Evolutionary conservation across 169 alveolate species (phyloP).

Genomic region (Toxoplasma gondii): DNA sequence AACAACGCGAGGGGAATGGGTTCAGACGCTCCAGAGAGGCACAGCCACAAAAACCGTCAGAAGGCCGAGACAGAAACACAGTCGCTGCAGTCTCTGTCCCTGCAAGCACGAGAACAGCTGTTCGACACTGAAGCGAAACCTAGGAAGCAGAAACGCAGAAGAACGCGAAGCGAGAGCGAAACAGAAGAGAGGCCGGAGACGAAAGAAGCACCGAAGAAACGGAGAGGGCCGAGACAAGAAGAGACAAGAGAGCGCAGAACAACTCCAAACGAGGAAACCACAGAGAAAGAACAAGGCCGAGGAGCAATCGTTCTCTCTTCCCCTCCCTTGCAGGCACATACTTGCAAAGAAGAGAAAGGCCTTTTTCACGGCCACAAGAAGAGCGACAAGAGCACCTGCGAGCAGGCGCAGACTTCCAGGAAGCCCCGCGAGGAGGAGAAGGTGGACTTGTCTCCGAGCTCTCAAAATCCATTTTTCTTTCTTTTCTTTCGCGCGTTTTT

Average conservation of each 20-base stretch:
- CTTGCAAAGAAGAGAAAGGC: conserved; percentile 15
- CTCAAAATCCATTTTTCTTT: background rate
- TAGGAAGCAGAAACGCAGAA: background rate
- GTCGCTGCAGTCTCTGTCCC: too few relatives aligned
- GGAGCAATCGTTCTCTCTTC: background rate
- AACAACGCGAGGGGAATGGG: too few relatives aligned
- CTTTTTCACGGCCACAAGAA: background rate
- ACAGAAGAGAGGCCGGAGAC: background rate
- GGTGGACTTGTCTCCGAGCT: background rate
- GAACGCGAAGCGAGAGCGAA: background rate
- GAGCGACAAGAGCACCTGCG: background rate
- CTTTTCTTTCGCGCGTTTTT: too few relatives aligned
- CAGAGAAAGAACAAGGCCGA: background rate
- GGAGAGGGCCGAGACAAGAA: background rate
- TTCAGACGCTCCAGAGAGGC: too few relatives aligned
- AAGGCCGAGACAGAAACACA: too few relatives aligned
- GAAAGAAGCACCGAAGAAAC: background rate
- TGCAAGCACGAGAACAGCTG: too few relatives aligned
- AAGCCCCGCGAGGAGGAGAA: background rate
- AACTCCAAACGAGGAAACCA: background rate
- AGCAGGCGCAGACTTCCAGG: background rate
- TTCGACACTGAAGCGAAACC: too few relatives aligned
- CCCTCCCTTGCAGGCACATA: background rate
- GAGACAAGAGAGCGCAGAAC: background rate
- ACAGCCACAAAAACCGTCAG: too few relatives aligned